These are phyloP conservation scores for Grosmannia serpens DNA, from an alignment of 2,329 filamentous ascomycete species.

Conservation along the genomic window DNA sequence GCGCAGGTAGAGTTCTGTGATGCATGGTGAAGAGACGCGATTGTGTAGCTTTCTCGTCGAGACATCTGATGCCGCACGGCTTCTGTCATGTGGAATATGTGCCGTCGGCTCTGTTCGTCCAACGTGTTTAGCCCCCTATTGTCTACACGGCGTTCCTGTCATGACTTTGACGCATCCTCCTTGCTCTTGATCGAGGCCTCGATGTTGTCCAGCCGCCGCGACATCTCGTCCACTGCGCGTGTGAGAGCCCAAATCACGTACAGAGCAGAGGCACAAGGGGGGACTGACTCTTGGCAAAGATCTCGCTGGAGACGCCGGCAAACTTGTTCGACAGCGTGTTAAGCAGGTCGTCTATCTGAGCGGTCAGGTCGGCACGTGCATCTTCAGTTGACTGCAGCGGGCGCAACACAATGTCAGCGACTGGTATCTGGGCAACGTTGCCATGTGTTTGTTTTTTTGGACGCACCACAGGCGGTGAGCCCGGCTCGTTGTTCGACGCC, in stretches of 20 bases:
- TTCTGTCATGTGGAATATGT: not conserved
- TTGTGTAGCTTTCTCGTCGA: not conserved
- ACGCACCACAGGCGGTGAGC: not conserved
- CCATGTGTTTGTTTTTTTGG: not conserved
- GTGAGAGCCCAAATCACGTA: not conserved
- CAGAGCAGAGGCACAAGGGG: not conserved
- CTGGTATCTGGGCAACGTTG: not conserved
- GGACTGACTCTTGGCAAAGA: conserved; percentile 73
- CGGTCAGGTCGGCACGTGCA: conserved; percentile 53
- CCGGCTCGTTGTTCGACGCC: not conserved
- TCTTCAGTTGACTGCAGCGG: conserved; percentile 27
- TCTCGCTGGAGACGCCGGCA: conserved; percentile 69
- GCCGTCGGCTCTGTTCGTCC: not conserved
- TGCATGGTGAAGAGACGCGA: too few relatives aligned
- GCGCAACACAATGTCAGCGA: not conserved
- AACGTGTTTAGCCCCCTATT: not conserved
- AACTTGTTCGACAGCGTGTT: conserved; percentile 81
- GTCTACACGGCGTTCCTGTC: too few relatives aligned
- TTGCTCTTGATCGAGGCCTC: conserved; percentile 58
- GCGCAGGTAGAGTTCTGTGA: too few relatives aligned
- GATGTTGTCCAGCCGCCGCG: conserved; percentile 69
- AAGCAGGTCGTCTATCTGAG: conserved; percentile 75
- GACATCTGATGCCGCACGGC: too few relatives aligned
- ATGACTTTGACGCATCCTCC: conserved; percentile 18
- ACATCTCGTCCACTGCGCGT: conserved; percentile 81